Evolutionary conservation across 345 rosid genomes (phyloP).

Genomic region (Dovyalis caffra): DNA sequence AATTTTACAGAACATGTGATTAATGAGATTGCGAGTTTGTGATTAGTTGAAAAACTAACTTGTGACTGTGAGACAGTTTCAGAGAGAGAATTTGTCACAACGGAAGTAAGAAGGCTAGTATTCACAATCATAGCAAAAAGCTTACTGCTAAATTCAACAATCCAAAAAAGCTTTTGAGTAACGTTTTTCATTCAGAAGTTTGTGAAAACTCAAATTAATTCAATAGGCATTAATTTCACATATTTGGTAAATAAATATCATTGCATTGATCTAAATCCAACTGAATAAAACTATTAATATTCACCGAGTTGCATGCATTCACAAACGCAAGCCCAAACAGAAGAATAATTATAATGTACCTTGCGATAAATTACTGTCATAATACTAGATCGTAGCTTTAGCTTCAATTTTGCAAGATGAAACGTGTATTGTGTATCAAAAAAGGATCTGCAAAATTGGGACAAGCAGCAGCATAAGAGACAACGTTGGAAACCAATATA

Average conservation of each 20-base stretch:
- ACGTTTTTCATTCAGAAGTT: not conserved
- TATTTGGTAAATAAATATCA: not conserved
- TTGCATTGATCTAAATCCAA: not conserved
- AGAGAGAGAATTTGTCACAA: not conserved
- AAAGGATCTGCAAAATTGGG: constrained; percentile 67
- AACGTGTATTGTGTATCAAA: constrained; percentile 79
- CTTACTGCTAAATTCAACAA: too few relatives aligned
- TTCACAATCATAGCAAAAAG: not conserved
- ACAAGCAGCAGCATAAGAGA: constrained; percentile 4
- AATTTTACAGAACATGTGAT: too few relatives aligned
- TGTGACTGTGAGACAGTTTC: not conserved
- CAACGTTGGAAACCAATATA: not conserved
- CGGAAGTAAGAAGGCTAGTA: not conserved
- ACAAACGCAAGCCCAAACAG: not conserved
- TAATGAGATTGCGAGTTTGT: not conserved
- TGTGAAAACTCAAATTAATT: not conserved
- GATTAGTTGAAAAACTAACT: not conserved
- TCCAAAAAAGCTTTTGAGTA: too few relatives aligned
- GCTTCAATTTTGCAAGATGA: constrained; percentile 71
- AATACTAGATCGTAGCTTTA: constrained; percentile 79
- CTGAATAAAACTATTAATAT: not conserved
- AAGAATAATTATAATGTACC: constrained; percentile 40
- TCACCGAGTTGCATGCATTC: not conserved
- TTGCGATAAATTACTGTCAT: constrained; percentile 77
- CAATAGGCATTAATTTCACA: not conserved